Conservation (phyloP, 352 stramenopile genomes). For the Globisporangium emineosum region DNA sequence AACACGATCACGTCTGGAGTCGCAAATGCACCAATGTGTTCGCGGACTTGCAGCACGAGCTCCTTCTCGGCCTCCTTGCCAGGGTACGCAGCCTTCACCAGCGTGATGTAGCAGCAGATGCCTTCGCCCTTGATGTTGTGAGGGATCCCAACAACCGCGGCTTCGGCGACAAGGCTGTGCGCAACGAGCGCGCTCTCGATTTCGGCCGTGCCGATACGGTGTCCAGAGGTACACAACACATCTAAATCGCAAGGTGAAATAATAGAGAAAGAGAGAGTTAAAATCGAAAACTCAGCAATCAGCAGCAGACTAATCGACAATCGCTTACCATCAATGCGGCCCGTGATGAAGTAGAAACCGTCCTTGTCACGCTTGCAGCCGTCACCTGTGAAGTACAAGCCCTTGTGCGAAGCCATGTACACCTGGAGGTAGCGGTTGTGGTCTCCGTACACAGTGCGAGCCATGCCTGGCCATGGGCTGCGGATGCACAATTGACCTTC, state of each 20-base stretch:
- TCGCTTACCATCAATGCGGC: slow-evolving; percentile 89
- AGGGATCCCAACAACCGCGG: slow-evolving; percentile 93
- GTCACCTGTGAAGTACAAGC: slow-evolving; percentile 97
- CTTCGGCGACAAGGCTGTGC: slow-evolving; percentile 91
- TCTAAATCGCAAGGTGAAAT: slow-evolving; percentile 41
- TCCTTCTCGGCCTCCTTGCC: slow-evolving; percentile 54
- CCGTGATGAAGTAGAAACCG: slow-evolving; percentile 99
- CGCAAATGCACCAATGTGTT: slow-evolving; percentile 95
- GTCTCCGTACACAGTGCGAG: slow-evolving; percentile 93
- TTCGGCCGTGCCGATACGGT: slow-evolving; percentile 89
- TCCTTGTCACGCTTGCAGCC: slow-evolving; percentile 89
- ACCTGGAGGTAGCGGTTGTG: slow-evolving; percentile 94
- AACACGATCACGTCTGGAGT: slow-evolving; percentile 95
- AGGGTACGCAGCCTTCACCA: slow-evolving; percentile 83
- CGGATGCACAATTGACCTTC: slow-evolving; percentile 97
- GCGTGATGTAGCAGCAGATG: slow-evolving; percentile 94
- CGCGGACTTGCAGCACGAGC: slow-evolving; percentile 83
- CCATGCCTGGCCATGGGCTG: slow-evolving; percentile 94
- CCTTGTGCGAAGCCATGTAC: slow-evolving; percentile 96
- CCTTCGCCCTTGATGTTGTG: slow-evolving; percentile 97
- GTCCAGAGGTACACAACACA: slow-evolving; percentile 93
- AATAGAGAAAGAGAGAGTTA: slow-evolving; percentile 8
- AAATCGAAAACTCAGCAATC: neutral
- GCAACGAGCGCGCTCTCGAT: slow-evolving; percentile 90
- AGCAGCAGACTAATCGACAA: neutral